Conservation (phyloP, 176 grass and related monocot species). For the Paspalum notatum region DNA sequence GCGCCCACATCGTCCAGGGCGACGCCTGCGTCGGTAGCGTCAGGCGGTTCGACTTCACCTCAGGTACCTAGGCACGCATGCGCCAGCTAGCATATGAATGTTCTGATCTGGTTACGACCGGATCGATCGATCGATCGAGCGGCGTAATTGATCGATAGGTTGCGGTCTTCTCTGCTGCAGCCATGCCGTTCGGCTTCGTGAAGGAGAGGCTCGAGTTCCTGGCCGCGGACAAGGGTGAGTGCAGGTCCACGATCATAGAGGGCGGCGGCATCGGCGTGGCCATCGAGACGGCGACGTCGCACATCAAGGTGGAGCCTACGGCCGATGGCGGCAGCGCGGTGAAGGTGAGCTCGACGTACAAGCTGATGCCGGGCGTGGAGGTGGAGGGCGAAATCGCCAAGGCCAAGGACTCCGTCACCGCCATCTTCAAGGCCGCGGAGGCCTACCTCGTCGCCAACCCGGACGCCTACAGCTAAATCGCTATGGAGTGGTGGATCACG, state of each 20-base stretch:
- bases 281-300: not conserved
- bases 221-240: not conserved
- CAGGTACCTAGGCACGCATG: slow-evolving; percentile 35
- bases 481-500: too few species aligned
- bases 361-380: not conserved
- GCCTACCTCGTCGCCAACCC: not conserved
- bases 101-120: too few species aligned
- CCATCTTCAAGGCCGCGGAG: not conserved
- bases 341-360: not conserved
- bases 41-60: slow-evolving; percentile 80
- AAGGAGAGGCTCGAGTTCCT: not conserved
- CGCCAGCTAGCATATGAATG: not conserved
- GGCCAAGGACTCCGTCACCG: slow-evolving; percentile 37
- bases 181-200: not conserved
- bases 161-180: not conserved
- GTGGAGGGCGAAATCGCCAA: slow-evolving; percentile 2
- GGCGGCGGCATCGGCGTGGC: not conserved
- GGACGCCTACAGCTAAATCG: not conserved
- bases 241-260: not conserved
- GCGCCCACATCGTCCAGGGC: slow-evolving; percentile 49
- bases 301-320: not conserved
- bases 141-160: too few species aligned
- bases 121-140: too few species aligned
- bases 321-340: not conserved
- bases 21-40: slow-evolving; percentile 50